Evolutionary conservation across 345 rosid species (phyloP).

Genomic region (Theobroma cacao): DNA sequence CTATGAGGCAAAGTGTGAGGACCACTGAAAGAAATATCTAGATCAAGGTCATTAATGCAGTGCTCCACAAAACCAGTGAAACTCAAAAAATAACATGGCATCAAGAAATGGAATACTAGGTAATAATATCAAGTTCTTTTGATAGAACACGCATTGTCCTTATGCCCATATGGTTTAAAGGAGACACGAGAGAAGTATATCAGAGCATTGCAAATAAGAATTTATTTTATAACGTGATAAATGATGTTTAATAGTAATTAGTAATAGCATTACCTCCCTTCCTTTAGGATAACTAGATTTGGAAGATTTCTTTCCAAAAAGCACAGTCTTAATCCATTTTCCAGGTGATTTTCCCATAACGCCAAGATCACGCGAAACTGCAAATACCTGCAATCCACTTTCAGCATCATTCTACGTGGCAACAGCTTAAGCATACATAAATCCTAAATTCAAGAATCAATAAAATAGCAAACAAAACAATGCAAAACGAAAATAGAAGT

Average conservation of each 20-base stretch:
- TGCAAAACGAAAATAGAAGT: not conserved
- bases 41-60: not conserved
- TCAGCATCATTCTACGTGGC: slow-evolving; percentile 13
- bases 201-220: not conserved
- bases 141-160: not conserved
- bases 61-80: not conserved
- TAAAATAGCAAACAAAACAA: not conserved
- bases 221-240: not conserved
- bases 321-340: slow-evolving; percentile 79
- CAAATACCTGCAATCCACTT: slow-evolving; percentile 20
- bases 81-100: not conserved
- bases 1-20: not conserved
- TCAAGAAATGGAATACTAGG: not conserved
- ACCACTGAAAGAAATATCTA: not conserved
- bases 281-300: slow-evolving; percentile 55
- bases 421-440: slow-evolving; percentile 1
- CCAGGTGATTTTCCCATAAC: slow-evolving; percentile 76
- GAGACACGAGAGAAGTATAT: not conserved
- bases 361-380: slow-evolving; percentile 15
- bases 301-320: slow-evolving; percentile 81
- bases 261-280: slow-evolving; percentile 50
- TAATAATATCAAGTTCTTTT: not conserved
- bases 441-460: not conserved
- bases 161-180: not conserved
- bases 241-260: not conserved